Conservation (phyloP, 768 basidiomycete genomes). For the Hygrophorus pudorinus region DNA sequence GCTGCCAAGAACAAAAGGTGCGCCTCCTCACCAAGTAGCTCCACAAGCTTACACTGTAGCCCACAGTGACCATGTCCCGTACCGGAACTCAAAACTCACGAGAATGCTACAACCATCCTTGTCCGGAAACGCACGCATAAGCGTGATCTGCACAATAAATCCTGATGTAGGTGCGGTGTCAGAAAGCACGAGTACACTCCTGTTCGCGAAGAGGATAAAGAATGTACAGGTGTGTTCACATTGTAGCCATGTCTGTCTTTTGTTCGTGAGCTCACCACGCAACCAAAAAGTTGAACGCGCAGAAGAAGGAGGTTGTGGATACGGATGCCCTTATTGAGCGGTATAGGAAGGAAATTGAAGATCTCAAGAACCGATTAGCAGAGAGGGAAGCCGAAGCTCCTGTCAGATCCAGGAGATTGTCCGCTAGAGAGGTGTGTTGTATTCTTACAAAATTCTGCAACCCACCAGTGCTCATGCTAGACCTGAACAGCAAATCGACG, state of each 20-base stretch:
- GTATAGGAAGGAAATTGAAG: conserved; percentile 91
- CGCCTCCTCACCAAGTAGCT: conserved; percentile 8
- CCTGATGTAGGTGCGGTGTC: conserved; percentile 69
- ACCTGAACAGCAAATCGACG: conserved; percentile 60
- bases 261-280: background rate
- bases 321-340: conserved; percentile 90
- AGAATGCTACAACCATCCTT: conserved; percentile 91
- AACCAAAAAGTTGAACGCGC: conserved; percentile 53
- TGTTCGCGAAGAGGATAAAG: conserved; percentile 89
- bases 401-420: conserved; percentile 36
- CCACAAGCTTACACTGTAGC: background rate
- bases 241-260: background rate
- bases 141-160: conserved; percentile 93
- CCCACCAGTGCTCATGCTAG: background rate
- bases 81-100: conserved; percentile 91
- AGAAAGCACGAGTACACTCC: conserved; percentile 82
- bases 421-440: conserved; percentile 36
- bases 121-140: conserved; percentile 90
- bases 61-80: conserved; percentile 79
- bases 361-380: conserved; percentile 62
- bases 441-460: background rate
- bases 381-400: conserved; percentile 62
- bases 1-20: conserved; percentile 65
- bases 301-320: conserved; percentile 90
- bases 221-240: conserved; percentile 55